These are phyloP conservation scores for Zygosaccharomyces bailii DNA, from an alignment of 805 yeast species.

Conservation along the genomic window DNA sequence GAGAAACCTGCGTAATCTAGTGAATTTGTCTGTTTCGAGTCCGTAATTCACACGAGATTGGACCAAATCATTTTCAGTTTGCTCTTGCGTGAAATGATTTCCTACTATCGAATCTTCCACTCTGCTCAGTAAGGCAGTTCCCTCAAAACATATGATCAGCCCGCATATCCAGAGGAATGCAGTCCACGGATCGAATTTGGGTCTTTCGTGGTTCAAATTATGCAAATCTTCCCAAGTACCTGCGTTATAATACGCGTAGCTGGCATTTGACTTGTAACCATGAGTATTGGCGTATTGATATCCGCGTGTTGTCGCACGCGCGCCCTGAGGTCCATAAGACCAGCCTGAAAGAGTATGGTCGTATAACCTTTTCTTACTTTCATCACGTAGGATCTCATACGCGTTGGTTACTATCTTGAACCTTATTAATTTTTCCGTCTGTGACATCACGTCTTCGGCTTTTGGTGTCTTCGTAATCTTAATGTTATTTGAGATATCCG, in stretches of 20 bases:
- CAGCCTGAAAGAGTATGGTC: constrained; percentile 48
- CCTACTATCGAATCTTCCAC: constrained; percentile 37
- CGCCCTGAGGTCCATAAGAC: constrained; percentile 37
- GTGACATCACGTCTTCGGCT: constrained; percentile 3
- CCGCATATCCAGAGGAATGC: constrained; percentile 39
- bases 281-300: constrained; percentile 19
- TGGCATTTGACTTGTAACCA: constrained; percentile 32
- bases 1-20: constrained; percentile 53
- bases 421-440: constrained; percentile 37
- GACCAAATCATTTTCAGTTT: constrained; percentile 39
- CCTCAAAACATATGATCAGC: constrained; percentile 41
- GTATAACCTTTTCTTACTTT: constrained; percentile 42
- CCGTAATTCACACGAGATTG: constrained; percentile 51
- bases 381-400: constrained; percentile 51
- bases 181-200: constrained; percentile 43
- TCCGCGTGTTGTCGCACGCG: constrained; percentile 11
- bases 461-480: constrained; percentile 24
- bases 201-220: constrained; percentile 39
- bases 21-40: constrained; percentile 45
- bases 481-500: constrained; percentile 50
- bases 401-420: constrained; percentile 58
- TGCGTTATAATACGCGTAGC: constrained; percentile 52
- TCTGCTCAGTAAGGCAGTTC: constrained; percentile 39
- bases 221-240: constrained; percentile 65
- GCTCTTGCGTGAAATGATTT: constrained; percentile 40